Evolutionary conservation across 73 alveolate species (phyloP).

Genomic region (Paramecium sonneborni): DNA sequence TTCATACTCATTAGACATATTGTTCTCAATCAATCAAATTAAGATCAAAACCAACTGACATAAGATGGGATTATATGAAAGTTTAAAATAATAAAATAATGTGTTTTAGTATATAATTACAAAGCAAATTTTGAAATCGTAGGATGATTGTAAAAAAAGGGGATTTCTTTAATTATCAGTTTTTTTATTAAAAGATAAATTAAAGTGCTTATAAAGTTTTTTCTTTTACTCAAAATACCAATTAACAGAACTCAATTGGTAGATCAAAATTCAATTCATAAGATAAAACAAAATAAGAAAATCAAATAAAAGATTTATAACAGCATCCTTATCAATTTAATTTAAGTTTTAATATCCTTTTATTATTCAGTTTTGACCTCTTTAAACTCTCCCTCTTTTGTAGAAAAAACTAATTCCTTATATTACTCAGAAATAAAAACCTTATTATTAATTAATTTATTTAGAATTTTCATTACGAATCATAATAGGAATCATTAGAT

Average conservation of each 20-base stretch:
- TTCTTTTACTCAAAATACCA: conserved; percentile 9
- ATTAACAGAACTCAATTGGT: conserved; percentile 34
- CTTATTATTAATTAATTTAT: conserved; percentile 26
- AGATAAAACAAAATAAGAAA: conserved; percentile 50
- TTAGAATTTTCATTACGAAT: not conserved
- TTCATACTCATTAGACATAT: conserved; percentile 42
- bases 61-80: too few relatives aligned
- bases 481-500: not conserved
- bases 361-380: not conserved
- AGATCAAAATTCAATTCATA: conserved; percentile 55
- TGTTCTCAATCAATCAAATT: too few relatives aligned
- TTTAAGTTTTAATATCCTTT: conserved; percentile 36
- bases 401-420: conserved; percentile 46
- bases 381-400: conserved; percentile 59
- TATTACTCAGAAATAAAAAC: not conserved
- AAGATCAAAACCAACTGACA: too few relatives aligned
- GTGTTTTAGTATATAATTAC: too few relatives aligned
- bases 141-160: conserved; percentile 2
- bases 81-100: too few relatives aligned
- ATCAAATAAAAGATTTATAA: not conserved
- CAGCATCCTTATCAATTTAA: conserved; percentile 45
- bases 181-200: conserved; percentile 55
- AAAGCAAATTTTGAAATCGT: too few relatives aligned
- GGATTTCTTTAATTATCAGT: conserved; percentile 51
- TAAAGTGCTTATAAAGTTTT: conserved; percentile 51